Percentiles rank a stretch among this genome's conserved stretches.
These are phyloP conservation scores for Acanthamoeba sp. DNA, from an alignment of 208 protist species.

Conservation along the genomic window DNA sequence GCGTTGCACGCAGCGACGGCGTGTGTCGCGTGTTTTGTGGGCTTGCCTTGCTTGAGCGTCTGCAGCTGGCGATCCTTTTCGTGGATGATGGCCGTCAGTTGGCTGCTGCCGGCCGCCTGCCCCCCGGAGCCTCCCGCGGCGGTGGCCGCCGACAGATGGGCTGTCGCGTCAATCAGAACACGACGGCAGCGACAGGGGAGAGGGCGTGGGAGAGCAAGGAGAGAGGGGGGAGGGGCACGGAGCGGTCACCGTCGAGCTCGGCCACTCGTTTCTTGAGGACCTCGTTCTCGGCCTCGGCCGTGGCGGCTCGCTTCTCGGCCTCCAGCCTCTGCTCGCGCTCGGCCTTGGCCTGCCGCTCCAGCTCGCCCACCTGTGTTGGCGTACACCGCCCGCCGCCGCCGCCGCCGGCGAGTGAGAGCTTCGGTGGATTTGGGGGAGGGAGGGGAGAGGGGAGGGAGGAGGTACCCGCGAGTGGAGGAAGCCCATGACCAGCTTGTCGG, in stretches of 20 bases:
- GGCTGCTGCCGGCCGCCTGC: background rate
- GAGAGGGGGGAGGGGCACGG: background rate
- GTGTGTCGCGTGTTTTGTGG: background rate
- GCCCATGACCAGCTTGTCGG: conserved; percentile 6
- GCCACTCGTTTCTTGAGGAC: background rate
- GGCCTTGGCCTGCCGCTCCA: background rate
- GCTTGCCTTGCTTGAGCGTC: background rate
- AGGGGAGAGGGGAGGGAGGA: no score
- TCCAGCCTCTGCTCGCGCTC: background rate
- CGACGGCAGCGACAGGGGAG: background rate
- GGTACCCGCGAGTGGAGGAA: conserved; percentile 39
- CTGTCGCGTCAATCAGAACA: background rate
- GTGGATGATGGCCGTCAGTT: background rate
- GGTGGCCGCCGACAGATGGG: background rate
- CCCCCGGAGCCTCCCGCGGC: background rate
- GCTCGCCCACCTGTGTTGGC: conserved; percentile 31
- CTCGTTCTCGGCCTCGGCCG: conserved; percentile 38
- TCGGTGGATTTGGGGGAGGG: no score
- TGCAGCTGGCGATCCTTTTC: conserved; percentile 16
- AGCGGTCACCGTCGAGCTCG: conserved; percentile 16
- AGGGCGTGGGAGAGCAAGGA: no score
- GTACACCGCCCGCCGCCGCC: no score
- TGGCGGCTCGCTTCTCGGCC: background rate
- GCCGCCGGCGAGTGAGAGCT: background rate
- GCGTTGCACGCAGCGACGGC: background rate